Conservation (phyloP, 2,329 filamentous ascomycete species). For the Alternaria panax region DNA sequence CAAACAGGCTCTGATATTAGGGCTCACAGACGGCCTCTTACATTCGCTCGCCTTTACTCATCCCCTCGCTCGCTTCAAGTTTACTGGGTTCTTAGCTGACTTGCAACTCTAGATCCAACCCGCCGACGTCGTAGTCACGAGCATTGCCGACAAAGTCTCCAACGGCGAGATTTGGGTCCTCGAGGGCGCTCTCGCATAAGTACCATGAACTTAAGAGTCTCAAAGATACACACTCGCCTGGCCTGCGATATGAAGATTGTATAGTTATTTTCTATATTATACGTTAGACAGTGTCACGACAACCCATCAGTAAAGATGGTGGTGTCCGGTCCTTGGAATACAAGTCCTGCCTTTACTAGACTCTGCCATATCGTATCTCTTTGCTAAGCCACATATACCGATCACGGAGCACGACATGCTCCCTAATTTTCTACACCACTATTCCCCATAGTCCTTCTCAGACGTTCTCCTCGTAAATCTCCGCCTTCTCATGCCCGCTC, state of each 20-base stretch:
- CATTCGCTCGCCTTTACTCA: background rate
- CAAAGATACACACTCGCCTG: too few species aligned
- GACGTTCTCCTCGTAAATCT: slow-evolving; percentile 44
- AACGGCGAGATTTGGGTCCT: slow-evolving; percentile 92
- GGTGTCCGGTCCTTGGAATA: background rate
- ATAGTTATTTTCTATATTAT: background rate
- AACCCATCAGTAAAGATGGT: background rate
- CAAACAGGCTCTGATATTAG: background rate
- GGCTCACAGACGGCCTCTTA: background rate
- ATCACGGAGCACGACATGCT: background rate
- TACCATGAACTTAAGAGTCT: background rate
- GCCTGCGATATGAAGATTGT: background rate
- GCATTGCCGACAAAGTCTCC: slow-evolving; percentile 74
- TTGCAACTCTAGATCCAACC: slow-evolving; percentile 70
- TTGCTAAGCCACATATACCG: background rate
- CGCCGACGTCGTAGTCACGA: slow-evolving; percentile 77
- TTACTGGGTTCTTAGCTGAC: slow-evolving; percentile 15
- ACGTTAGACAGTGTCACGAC: background rate
- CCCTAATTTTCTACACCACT: background rate
- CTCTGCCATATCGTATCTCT: background rate
- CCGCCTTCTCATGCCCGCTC: slow-evolving; percentile 58
- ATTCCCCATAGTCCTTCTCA: background rate
- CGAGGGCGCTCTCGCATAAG: slow-evolving; percentile 62
- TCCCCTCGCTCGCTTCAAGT: background rate
- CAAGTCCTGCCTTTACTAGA: background rate